Percentiles rank a stretch among this genome's conserved stretches.
phyloP scores from a whole-genome alignment of 176 grass and related monocot genomes.

The Phoenix roebelenii region DNA sequence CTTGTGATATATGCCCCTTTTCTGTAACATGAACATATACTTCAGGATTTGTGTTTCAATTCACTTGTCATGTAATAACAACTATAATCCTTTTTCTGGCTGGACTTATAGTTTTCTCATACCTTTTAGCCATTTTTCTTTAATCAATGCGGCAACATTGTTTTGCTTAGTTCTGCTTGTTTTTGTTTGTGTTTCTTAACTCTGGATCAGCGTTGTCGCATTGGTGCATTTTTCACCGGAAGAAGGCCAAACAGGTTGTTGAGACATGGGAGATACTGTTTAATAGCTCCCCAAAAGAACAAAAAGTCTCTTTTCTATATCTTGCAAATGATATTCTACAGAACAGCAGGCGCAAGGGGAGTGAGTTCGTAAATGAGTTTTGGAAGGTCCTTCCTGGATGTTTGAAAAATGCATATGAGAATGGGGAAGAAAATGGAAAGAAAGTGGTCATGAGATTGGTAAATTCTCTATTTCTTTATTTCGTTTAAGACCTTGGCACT shows the following conservation, averaged over 20 bases:
- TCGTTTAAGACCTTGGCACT: background rate
- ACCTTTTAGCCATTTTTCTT: no score
- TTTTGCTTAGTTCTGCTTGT: background rate
- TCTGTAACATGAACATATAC: no score
- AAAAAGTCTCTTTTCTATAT: slow-evolving; percentile 79
- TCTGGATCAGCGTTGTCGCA: slow-evolving; percentile 70
- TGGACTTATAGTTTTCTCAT: no score
- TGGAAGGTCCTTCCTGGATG: slow-evolving; percentile 89
- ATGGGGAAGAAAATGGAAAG: slow-evolving; percentile 59
- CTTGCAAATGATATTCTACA: slow-evolving; percentile 96
- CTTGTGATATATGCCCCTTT: no score
- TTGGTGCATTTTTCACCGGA: slow-evolving; percentile 91
- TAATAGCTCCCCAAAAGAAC: slow-evolving; percentile 52
- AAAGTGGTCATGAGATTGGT: slow-evolving; percentile 90
- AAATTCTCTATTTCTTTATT: slow-evolving; percentile 22
- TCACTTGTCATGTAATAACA: no score
- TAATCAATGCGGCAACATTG: background rate
- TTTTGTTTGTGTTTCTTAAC: slow-evolving; percentile 45
- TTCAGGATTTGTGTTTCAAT: no score
- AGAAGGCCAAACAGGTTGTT: slow-evolving; percentile 80
- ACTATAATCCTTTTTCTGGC: no score
- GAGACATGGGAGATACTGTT: slow-evolving; percentile 88
- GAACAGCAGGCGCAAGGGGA: slow-evolving; percentile 94
- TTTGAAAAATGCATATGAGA: slow-evolving; percentile 67
- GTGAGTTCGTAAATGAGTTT: slow-evolving; percentile 93